Percentiles rank a stretch among this genome's conserved stretches.
Conservation (phyloP, 2,329 filamentous ascomycete species). For the Tricladium varicosporioides region DNA sequence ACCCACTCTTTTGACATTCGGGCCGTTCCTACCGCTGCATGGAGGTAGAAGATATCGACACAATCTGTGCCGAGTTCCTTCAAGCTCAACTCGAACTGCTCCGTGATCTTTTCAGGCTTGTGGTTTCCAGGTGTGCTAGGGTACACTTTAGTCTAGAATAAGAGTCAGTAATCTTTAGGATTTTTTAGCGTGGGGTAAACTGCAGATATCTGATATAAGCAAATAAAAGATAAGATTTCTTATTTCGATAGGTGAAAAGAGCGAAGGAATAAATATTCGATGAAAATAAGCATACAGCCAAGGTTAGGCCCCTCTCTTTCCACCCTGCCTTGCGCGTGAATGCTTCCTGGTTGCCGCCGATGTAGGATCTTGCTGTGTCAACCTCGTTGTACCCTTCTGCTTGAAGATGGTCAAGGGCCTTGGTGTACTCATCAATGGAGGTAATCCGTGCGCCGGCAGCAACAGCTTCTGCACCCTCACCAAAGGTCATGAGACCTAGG, state of each 20-base stretch:
- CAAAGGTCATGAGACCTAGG: conserved; percentile 85
- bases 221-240: no score
- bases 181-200: background rate
- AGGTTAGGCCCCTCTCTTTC: conserved; percentile 72
- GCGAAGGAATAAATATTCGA: no score
- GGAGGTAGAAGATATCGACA: conserved; percentile 78
- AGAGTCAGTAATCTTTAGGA: background rate
- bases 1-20: background rate
- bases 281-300: conserved; percentile 47
- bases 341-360: conserved; percentile 71
- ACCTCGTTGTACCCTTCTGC: conserved; percentile 78
- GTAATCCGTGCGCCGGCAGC: conserved; percentile 69
- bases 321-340: conserved; percentile 74
- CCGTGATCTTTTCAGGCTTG: conserved; percentile 59
- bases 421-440: conserved; percentile 62
- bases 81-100: conserved; percentile 65
- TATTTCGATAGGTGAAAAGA: no score
- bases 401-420: conserved; percentile 72
- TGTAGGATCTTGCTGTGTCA: conserved; percentile 78
- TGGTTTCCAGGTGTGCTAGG: conserved; percentile 59
- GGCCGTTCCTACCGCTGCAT: conserved; percentile 52
- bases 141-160: conserved; percentile 66
- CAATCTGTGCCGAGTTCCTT: conserved; percentile 69
- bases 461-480: conserved; percentile 54
- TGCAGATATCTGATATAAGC: no score